Percentiles rank a stretch among this genome's conserved stretches.
These are phyloP conservation scores for Cudoniella acicularis DNA, from an alignment of 495 filamentous ascomycete species.

Conservation along the genomic window DNA sequence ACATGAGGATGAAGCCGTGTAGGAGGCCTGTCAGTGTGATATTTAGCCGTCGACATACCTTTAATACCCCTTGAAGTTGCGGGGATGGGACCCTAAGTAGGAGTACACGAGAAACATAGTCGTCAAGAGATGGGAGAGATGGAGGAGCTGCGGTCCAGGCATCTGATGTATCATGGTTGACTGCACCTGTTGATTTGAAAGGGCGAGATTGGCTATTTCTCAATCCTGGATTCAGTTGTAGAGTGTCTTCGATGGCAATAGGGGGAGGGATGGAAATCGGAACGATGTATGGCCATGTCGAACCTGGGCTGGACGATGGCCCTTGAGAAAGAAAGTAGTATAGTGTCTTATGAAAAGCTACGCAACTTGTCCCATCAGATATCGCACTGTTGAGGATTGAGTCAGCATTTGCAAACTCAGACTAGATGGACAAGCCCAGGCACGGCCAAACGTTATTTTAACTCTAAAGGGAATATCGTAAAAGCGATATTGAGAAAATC, in stretches of 20 bases:
- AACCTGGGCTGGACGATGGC: background rate
- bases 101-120: background rate
- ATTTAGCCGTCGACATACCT: conserved; percentile 11
- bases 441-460: too few relatives aligned
- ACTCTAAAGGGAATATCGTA: too few relatives aligned
- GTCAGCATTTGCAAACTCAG: too few relatives aligned
- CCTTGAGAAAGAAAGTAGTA: conserved; percentile 6
- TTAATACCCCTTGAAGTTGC: conserved; percentile 1
- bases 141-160: too few relatives aligned
- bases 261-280: background rate
- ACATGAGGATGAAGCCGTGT: conserved; percentile 15
- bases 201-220: too few relatives aligned
- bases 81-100: conserved; percentile 4
- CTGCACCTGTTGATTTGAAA: too few relatives aligned
- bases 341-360: conserved; percentile 25
- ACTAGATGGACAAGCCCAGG: too few relatives aligned
- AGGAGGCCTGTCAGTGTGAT: conserved; percentile 27
- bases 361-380: conserved; percentile 21
- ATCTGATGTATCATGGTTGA: too few relatives aligned
- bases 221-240: too few relatives aligned
- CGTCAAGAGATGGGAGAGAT: too few relatives aligned
- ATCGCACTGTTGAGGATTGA: conserved; percentile 6
- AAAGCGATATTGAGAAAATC: too few relatives aligned
- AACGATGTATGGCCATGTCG: conserved; percentile 5
- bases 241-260: background rate